These are phyloP conservation scores for Amanita thiersii DNA, from an alignment of 768 basidiomycete species.

Conservation along the genomic window DNA sequence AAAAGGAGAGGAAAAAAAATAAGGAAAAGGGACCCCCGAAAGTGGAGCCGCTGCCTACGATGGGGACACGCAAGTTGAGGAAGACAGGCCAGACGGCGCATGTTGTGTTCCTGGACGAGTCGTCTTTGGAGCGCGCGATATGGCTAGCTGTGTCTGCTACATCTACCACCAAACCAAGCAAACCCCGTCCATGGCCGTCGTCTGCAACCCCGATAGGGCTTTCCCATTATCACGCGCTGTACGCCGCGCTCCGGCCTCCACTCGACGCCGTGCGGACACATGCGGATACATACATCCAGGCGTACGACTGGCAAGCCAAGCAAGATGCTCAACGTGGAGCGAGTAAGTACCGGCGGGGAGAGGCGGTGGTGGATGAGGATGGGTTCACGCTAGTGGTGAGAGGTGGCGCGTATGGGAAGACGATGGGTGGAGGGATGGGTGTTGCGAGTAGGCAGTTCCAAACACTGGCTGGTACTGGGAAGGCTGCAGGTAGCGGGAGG, in stretches of 20 bases:
- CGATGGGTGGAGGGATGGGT: slow-evolving; percentile 72
- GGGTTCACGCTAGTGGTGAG: slow-evolving; percentile 94
- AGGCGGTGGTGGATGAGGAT: slow-evolving; percentile 88
- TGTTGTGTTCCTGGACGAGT: slow-evolving; percentile 58
- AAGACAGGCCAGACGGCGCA: slow-evolving; percentile 66
- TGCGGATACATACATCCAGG: slow-evolving; percentile 69
- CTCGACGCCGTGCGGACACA: slow-evolving; percentile 68
- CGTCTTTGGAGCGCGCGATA: slow-evolving; percentile 50
- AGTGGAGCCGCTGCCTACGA: slow-evolving; percentile 52
- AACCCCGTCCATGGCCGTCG: slow-evolving; percentile 56
- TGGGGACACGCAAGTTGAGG: slow-evolving; percentile 45
- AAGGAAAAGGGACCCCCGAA: slow-evolving; percentile 27
- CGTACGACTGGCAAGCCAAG: slow-evolving; percentile 67
- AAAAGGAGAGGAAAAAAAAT: slow-evolving; percentile 29
- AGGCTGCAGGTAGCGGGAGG: slow-evolving; percentile 30
- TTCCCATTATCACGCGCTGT: slow-evolving; percentile 58
- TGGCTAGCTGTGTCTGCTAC: background rate
- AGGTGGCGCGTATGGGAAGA: slow-evolving; percentile 84
- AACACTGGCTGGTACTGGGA: slow-evolving; percentile 45
- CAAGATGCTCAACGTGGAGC: slow-evolving; percentile 53
- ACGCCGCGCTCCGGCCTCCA: slow-evolving; percentile 66
- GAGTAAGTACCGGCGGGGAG: slow-evolving; percentile 70
- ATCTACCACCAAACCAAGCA: slow-evolving; percentile 46
- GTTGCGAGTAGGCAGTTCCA: slow-evolving; percentile 59
- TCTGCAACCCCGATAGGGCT: slow-evolving; percentile 50